Evolutionary conservation across 2,329 filamentous ascomycete species (phyloP).

Genomic region (Spiromastix sp.): DNA sequence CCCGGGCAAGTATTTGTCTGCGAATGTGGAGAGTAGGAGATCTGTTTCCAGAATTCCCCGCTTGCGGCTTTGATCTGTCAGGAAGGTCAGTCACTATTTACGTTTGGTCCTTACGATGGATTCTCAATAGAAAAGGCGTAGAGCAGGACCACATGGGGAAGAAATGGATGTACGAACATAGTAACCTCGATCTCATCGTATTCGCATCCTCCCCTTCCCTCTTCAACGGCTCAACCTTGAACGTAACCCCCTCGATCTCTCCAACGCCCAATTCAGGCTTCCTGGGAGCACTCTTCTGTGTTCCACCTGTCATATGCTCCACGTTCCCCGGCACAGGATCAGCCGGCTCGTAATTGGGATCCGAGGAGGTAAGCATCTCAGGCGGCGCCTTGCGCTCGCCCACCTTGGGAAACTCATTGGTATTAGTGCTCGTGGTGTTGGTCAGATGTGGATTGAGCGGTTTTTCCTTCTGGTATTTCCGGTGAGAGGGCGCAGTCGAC

Average conservation of each 20-base stretch:
- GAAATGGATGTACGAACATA: conserved; percentile 39
- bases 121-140: no score
- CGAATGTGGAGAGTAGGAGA: conserved; percentile 92
- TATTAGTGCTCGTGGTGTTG: conserved; percentile 53
- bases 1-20: conserved; percentile 60
- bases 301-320: conserved; percentile 53
- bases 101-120: no score
- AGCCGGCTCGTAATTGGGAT: conserved; percentile 46
- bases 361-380: conserved; percentile 48
- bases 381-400: conserved; percentile 49
- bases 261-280: conserved; percentile 52
- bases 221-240: conserved; percentile 82
- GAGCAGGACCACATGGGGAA: not conserved
- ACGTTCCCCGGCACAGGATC: conserved; percentile 53
- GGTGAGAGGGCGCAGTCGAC: conserved; percentile 44
- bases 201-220: conserved; percentile 70
- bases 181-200: conserved; percentile 80
- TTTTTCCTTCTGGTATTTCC: conserved; percentile 47
- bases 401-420: conserved; percentile 51
- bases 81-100: not conserved
- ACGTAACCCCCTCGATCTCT: conserved; percentile 76
- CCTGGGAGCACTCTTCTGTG: not conserved
- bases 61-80: conserved; percentile 86
- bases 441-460: conserved; percentile 52
- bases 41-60: conserved; percentile 92